Conservation (phyloP, 2,329 filamentous ascomycete genomes). For the Cryphonectria carpinicola region DNA sequence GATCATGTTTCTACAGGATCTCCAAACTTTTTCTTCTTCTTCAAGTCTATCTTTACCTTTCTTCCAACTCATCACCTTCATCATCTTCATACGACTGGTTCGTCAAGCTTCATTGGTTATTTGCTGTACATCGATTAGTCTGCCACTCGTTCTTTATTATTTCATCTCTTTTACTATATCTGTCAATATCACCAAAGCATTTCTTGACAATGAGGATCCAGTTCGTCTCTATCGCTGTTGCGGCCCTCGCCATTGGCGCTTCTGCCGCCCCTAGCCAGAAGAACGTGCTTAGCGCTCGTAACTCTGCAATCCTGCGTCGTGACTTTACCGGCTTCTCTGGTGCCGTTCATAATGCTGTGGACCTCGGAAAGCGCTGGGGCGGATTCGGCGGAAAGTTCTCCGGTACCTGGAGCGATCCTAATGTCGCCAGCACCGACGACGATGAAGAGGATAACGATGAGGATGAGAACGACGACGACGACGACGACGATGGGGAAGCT, state of each 20-base stretch:
- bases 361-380: background rate
- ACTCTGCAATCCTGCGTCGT: background rate
- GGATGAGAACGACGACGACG: background rate
- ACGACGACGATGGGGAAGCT: background rate
- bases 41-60: background rate
- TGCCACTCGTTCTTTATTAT: background rate
- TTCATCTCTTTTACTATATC: background rate
- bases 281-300: background rate
- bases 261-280: slow-evolving; percentile 1
- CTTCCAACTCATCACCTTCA: background rate
- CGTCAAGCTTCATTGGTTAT: background rate
- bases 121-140: background rate
- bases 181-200: background rate
- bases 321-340: background rate
- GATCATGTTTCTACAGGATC: background rate
- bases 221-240: background rate
- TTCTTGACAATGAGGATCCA: background rate
- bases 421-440: background rate
- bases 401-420: background rate
- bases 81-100: background rate
- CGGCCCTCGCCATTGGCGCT: background rate
- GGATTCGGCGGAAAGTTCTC: background rate
- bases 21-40: background rate
- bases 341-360: background rate
- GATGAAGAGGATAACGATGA: background rate